Evolutionary conservation across 176 grass and related monocot species (phyloP), one percentile per base, ranked within the genome.

Genomic region (Guadua angustifolia): DNA sequence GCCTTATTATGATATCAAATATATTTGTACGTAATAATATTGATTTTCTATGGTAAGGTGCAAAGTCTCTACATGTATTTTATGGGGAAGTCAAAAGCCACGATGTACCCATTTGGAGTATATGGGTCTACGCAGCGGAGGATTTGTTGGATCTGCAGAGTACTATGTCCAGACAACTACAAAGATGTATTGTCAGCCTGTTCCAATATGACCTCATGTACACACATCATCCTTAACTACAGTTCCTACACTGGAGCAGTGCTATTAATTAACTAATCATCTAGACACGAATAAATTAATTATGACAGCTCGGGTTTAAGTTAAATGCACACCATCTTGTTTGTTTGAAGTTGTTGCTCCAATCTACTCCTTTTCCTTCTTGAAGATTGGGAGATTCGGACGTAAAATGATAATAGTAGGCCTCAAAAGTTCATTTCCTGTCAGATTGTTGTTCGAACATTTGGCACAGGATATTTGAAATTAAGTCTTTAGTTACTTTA

Each of bases 71-170:
- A 26, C 1, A 0, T 84, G 17, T 56, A 56, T 56, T 56, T 71
- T 21, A 60, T 69, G 14, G 13, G 71, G 0, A 82, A 69, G 16
- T 4, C 60, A 21, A 8, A 58, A 72, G 7, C 66, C 18, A 69
- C 16, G n/a, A 0, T 51, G 7, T 38, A 49, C 66, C 45, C 55
- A 19, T 49, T 79, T 60, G 64, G 40, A 69, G 50, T 84, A 68
- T 80, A 85, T 79, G 22, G 18, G n/a, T 44, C 9, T 82, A 46
- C 46, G 25, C 38, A 32, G 15, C 16, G 13, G 43, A 86, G 9
- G 5, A n/a, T 79, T 72, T 73, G 44, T 80, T 73, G 43, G 69
- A 79, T 73, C 44, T 73, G 73, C 56, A 64, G 19, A 62, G 0
- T 74, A 26, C 13, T 73, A 32, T 73, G 10, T 15, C 17, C 17